phyloP scores from a whole-genome alignment of 352 stramenopile genomes.

The Peronospora destructor region DNA sequence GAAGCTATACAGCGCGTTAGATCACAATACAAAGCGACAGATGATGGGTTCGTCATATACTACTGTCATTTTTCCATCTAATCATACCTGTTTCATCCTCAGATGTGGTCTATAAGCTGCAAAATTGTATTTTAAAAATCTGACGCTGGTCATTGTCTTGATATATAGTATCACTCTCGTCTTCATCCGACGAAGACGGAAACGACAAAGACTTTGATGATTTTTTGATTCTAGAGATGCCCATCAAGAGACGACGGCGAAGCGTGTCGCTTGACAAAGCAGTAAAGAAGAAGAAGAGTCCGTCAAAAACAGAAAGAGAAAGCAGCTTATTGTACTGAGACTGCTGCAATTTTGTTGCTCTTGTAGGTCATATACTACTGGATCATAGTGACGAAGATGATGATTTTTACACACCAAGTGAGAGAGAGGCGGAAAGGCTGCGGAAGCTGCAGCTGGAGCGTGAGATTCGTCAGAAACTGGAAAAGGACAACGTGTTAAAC shows the following conservation, averaged over 20 bases:
- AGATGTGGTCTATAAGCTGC: neutral
- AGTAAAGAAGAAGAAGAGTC: slow-evolving; percentile 17
- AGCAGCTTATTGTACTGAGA: neutral
- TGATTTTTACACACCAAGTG: slow-evolving; percentile 33
- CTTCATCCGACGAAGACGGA: slow-evolving; percentile 34
- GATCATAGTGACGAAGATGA: slow-evolving; percentile 34
- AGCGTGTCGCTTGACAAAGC: slow-evolving; percentile 9
- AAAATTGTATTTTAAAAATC: neutral
- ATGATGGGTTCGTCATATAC: slow-evolving; percentile 42
- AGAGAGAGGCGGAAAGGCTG: slow-evolving; percentile 31
- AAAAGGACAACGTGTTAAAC: slow-evolving; percentile 49
- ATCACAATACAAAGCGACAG: slow-evolving; percentile 57
- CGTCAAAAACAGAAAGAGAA: slow-evolving; percentile 13
- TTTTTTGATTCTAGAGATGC: slow-evolving; percentile 13
- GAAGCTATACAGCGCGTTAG: slow-evolving; percentile 67
- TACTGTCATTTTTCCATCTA: neutral
- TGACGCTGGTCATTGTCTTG: neutral
- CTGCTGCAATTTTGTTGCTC: neutral
- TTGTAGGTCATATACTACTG: slow-evolving; percentile 10
- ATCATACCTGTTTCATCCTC: neutral
- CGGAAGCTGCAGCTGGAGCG: slow-evolving; percentile 38
- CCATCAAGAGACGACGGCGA: slow-evolving; percentile 15
- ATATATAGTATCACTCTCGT: slow-evolving; percentile 38
- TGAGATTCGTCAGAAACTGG: slow-evolving; percentile 47
- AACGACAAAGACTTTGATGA: slow-evolving; percentile 19